A percentile compares a stretch with the other conserved stretches of the same genome.
phyloP scores from a whole-genome alignment of 495 filamentous ascomycete genomes.

The Aspergillus saccharolyticus region DNA sequence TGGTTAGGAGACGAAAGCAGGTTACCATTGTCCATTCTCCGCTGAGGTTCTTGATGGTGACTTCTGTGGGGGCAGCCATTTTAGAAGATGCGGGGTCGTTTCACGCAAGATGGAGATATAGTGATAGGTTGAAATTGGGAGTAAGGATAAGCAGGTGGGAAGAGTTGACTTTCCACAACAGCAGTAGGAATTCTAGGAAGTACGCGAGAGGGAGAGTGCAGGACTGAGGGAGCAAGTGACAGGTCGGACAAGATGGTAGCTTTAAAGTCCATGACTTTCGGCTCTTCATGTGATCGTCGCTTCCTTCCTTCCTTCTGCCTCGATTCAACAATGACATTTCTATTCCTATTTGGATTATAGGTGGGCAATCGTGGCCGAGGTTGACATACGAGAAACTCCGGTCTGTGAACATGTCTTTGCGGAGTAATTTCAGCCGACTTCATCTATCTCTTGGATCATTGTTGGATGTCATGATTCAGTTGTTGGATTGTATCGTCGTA shows the following conservation, averaged over 20 bases:
- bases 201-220: background rate
- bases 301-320: background rate
- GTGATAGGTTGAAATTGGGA: background rate
- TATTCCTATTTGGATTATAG: background rate
- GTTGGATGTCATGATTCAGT: too few relatives aligned
- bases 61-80: slow-evolving; percentile 78
- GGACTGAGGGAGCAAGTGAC: background rate
- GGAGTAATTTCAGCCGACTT: background rate
- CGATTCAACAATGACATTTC: background rate
- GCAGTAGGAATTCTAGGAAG: background rate
- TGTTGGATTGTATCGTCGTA: background rate
- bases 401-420: background rate
- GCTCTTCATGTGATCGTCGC: background rate
- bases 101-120: background rate
- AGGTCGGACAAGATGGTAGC: background rate
- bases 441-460: too few relatives aligned
- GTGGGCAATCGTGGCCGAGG: background rate
- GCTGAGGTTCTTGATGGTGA: slow-evolving; percentile 67
- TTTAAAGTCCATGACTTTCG: background rate
- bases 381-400: background rate
- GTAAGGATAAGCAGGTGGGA: background rate
- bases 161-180: background rate
- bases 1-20: too few relatives aligned
- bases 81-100: slow-evolving; percentile 23
- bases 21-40: slow-evolving; percentile 76